Percentiles rank a stretch among this genome's conserved stretches.
Evolutionary conservation across 2,329 filamentous ascomycete genomes (phyloP).

Genomic region (Ceratocystis albifundus): DNA sequence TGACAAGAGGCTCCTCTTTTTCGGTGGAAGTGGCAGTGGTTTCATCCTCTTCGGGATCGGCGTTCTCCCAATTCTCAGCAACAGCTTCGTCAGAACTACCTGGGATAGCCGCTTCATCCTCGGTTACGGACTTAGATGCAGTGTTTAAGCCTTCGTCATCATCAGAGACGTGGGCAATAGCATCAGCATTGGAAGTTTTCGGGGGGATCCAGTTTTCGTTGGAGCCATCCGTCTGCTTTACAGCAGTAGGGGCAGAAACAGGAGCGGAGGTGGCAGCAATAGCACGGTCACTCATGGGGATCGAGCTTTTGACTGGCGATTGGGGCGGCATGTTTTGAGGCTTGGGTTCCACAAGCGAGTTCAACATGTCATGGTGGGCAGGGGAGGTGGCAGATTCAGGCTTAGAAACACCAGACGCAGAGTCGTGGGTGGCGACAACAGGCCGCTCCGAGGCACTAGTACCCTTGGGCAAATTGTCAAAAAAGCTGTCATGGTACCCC

Average conservation of each 20-base stretch:
- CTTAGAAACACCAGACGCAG: conserved; percentile 4
- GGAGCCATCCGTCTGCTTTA: not conserved
- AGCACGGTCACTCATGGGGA: conserved; percentile 10
- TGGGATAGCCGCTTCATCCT: conserved; percentile 8
- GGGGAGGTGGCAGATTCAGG: conserved; percentile 9
- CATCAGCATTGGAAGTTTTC: not conserved
- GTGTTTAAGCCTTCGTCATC: conserved; percentile 25
- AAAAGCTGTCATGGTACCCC: conserved; percentile 10
- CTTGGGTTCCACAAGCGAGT: conserved; percentile 23
- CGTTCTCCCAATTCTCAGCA: conserved; percentile 86
- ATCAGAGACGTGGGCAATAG: not conserved
- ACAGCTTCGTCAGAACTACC: conserved; percentile 30
- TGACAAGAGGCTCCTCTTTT: conserved; percentile 36
- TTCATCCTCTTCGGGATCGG: conserved; percentile 59
- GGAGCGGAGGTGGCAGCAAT: not conserved
- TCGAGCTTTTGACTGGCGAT: conserved; percentile 9
- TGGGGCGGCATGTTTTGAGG: conserved; percentile 14
- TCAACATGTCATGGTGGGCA: conserved; percentile 13
- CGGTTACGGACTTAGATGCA: conserved; percentile 18
- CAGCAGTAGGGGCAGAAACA: not conserved
- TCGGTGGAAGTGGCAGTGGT: conserved; percentile 41
- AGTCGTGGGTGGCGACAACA: not conserved
- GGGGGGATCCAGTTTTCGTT: conserved; percentile 7
- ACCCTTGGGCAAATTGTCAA: conserved; percentile 14
- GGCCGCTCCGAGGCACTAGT: conserved; percentile 12